These are phyloP conservation scores for Hanseniaspora singularis DNA, from an alignment of 805 yeast genomes.

Conservation along the genomic window DNA sequence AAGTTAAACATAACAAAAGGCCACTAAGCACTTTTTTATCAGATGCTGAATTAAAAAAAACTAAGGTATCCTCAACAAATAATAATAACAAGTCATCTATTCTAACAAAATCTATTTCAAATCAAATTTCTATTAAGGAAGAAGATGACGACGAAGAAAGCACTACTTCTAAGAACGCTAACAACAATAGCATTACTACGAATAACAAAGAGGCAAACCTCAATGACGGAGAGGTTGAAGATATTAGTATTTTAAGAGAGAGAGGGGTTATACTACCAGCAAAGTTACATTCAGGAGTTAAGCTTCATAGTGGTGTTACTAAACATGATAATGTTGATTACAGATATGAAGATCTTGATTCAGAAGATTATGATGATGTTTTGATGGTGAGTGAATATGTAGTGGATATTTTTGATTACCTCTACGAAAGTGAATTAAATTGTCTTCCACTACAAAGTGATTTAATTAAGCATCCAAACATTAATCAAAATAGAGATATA, in stretches of 20 bases:
- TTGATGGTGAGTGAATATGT: constrained; percentile 91
- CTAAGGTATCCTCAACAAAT: background rate
- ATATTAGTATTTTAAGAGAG: background rate
- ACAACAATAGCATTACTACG: no score
- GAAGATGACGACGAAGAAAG: background rate
- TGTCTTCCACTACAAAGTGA: constrained; percentile 48
- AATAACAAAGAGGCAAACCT: no score
- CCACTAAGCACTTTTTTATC: constrained; percentile 4
- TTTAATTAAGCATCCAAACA: constrained; percentile 33
- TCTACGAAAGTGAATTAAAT: constrained; percentile 57
- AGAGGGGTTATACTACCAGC: constrained; percentile 6
- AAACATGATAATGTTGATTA: constrained; percentile 22
- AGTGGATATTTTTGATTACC: constrained; percentile 68
- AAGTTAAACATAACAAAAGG: background rate
- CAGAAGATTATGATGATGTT: constrained; percentile 69
- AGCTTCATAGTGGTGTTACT: background rate
- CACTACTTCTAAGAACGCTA: background rate
- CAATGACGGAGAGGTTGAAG: no score
- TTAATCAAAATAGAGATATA: constrained; percentile 48
- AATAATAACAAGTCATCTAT: background rate
- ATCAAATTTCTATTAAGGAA: no score
- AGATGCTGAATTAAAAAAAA: constrained; percentile 2
- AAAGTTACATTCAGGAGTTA: background rate
- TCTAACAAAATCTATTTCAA: no score
- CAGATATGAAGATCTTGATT: constrained; percentile 65